Conservation (phyloP, 2,329 filamentous ascomycete species). For the Beauveria bassiana region DNA sequence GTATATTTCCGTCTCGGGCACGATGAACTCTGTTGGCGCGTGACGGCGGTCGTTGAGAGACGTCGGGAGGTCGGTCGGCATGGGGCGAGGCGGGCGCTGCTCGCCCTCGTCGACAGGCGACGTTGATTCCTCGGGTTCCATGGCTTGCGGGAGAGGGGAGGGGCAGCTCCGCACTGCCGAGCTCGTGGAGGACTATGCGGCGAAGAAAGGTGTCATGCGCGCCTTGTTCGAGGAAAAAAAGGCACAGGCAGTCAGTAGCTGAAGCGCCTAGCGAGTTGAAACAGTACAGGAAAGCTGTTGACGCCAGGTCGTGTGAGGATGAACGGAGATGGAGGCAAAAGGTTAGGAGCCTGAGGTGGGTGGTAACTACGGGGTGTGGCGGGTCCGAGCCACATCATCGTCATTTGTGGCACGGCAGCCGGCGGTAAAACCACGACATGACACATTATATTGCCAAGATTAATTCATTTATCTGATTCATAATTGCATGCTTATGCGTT, state of each 20-base stretch:
- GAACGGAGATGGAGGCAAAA: background rate
- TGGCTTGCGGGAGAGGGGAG: slow-evolving; percentile 32
- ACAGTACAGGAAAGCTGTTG: background rate
- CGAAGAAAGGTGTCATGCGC: slow-evolving; percentile 3
- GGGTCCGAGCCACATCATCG: slow-evolving; percentile 9
- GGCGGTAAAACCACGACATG: background rate
- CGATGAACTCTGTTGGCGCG: slow-evolving; percentile 53
- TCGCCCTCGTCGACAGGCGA: slow-evolving; percentile 34
- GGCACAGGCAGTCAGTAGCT: background rate
- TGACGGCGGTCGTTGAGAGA: slow-evolving; percentile 82
- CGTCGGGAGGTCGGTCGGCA: slow-evolving; percentile 81
- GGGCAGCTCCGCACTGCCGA: slow-evolving; percentile 26
- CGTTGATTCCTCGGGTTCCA: slow-evolving; percentile 50
- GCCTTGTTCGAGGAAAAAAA: background rate
- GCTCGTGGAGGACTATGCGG: slow-evolving; percentile 24
- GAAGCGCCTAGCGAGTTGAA: background rate
- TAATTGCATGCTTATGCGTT: background rate
- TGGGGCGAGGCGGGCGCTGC: slow-evolving; percentile 31
- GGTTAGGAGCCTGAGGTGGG: background rate
- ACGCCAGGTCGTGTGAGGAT: slow-evolving; percentile 5
- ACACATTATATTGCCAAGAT: background rate
- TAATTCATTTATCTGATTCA: background rate
- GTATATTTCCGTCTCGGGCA: slow-evolving; percentile 90
- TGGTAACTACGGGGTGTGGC: slow-evolving; percentile 2
- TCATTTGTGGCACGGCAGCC: slow-evolving; percentile 4